Evolutionary conservation across 441 rosid species (phyloP).

Genomic region (Manihot esculenta): DNA sequence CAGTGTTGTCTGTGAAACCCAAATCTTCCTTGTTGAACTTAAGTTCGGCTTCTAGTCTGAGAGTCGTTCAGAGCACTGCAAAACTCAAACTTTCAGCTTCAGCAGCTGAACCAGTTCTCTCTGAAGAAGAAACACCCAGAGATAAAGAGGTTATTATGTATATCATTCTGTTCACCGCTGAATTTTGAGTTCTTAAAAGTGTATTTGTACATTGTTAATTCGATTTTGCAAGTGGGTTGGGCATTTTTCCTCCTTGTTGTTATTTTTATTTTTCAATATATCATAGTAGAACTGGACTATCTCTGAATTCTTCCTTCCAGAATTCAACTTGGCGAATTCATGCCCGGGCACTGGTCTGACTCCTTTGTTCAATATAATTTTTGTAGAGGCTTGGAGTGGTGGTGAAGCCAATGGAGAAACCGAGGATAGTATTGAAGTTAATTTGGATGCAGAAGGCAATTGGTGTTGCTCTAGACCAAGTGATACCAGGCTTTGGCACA

Average conservation of each 20-base stretch:
- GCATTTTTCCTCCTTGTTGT: not conserved
- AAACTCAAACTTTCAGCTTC: slow-evolving; percentile 30
- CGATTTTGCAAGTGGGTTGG: not conserved
- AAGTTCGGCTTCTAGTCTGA: slow-evolving; percentile 17
- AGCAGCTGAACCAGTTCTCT: slow-evolving; percentile 24
- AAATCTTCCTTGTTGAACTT: slow-evolving; percentile 14
- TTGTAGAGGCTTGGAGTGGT: slow-evolving; percentile 62
- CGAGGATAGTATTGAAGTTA: slow-evolving; percentile 71
- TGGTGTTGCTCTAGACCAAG: slow-evolving; percentile 74
- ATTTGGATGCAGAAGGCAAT: slow-evolving; percentile 87
- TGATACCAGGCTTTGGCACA: slow-evolving; percentile 68
- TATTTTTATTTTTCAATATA: not conserved
- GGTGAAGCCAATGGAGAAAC: slow-evolving; percentile 73
- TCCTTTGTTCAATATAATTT: too few species aligned
- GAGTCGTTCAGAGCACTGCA: not conserved
- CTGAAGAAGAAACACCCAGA: slow-evolving; percentile 22
- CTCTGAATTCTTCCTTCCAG: not conserved
- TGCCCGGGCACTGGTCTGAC: not conserved
- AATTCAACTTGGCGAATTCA: not conserved
- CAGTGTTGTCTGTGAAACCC: slow-evolving; percentile 19
- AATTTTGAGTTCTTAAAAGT: not conserved
- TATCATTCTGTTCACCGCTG: not conserved
- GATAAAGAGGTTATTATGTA: slow-evolving; percentile 39
- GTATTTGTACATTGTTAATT: not conserved
- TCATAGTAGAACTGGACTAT: not conserved